A percentile compares a stretch with the other conserved stretches of the same genome.
Conservation (phyloP, 768 basidiomycete genomes). For the Postia placenta region DNA sequence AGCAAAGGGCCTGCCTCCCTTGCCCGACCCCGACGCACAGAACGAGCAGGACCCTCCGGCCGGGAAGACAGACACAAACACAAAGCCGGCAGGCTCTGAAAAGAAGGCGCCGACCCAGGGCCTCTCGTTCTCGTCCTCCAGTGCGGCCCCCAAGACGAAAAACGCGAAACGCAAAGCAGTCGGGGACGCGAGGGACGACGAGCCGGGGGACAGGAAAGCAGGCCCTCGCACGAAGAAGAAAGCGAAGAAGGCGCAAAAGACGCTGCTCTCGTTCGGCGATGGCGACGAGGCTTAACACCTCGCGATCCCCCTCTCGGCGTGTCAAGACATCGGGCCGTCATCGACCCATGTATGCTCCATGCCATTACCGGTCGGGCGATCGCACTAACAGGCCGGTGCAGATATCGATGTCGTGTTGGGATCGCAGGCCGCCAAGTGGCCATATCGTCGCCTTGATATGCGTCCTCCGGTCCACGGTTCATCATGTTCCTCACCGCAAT, state of each 20-base stretch:
- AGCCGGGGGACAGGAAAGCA: constrained; percentile 16
- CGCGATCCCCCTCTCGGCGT: no score
- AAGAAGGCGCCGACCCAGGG: constrained; percentile 9
- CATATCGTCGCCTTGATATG: no score
- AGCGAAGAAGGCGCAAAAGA: constrained; percentile 39
- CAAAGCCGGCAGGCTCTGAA: constrained; percentile 1
- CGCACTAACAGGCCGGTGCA: no score
- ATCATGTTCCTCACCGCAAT: no score
- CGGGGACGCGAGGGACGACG: constrained; percentile 25
- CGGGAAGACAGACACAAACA: not conserved
- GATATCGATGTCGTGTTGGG: no score
- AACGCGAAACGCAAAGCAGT: constrained; percentile 28
- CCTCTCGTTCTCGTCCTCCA: constrained; percentile 36
- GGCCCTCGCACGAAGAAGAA: constrained; percentile 45
- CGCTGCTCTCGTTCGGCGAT: constrained; percentile 52
- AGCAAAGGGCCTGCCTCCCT: constrained; percentile 60
- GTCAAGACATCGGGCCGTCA: no score
- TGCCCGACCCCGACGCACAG: constrained; percentile 30
- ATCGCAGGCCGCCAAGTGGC: no score
- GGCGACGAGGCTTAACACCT: constrained; percentile 13
- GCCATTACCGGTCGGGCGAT: no score
- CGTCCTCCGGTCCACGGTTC: no score
- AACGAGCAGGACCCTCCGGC: not conserved
- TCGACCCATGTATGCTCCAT: no score
- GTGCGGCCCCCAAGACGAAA: constrained; percentile 15